A percentile compares a stretch with the other conserved stretches of the same genome.
These are phyloP conservation scores for Fusarium graminum DNA, from an alignment of 2,329 filamentous ascomycete species.

Conservation along the genomic window DNA sequence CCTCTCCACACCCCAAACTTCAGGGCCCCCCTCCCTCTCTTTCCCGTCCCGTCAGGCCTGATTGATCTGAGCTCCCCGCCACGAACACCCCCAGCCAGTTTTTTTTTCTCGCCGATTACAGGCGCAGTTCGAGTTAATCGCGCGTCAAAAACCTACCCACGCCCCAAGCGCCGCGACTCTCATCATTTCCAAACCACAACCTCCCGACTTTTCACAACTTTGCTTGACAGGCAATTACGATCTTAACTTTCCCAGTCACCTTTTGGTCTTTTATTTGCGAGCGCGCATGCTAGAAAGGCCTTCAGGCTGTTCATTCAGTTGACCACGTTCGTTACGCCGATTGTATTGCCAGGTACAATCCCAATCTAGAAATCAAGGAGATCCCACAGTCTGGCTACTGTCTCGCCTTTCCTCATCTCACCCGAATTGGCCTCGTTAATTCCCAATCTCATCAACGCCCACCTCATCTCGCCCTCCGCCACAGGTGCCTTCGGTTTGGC, in stretches of 20 bases:
- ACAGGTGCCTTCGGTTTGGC: constrained; percentile 14
- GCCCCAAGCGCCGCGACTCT: constrained; percentile 50
- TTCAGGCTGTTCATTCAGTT: constrained; percentile 21
- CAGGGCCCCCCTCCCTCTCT: constrained; percentile 18
- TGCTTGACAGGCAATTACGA: constrained; percentile 10
- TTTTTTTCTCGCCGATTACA: constrained; percentile 46
- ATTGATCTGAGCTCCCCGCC: constrained; percentile 50
- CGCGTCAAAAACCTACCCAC: constrained; percentile 51
- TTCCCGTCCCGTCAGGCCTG: constrained; percentile 23
- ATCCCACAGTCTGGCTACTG: constrained; percentile 46
- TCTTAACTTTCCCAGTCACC: not conserved
- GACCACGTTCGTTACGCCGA: constrained; percentile 24
- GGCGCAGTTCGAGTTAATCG: constrained; percentile 50
- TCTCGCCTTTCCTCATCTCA: constrained; percentile 25
- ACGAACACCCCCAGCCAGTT: constrained; percentile 41
- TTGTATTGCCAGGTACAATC: constrained; percentile 20
- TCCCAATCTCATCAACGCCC: constrained; percentile 15
- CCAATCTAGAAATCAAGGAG: constrained; percentile 21
- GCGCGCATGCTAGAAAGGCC: constrained; percentile 27
- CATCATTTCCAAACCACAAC: constrained; percentile 40
- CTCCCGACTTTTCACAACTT: constrained; percentile 18
- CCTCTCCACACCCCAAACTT: constrained; percentile 18
- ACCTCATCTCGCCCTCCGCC: constrained; percentile 11
- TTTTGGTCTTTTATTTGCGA: constrained; percentile 23
- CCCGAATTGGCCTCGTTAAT: constrained; percentile 17